These are phyloP conservation scores for Geranium brycei DNA, from an alignment of 345 rosid species.

Conservation along the genomic window DNA sequence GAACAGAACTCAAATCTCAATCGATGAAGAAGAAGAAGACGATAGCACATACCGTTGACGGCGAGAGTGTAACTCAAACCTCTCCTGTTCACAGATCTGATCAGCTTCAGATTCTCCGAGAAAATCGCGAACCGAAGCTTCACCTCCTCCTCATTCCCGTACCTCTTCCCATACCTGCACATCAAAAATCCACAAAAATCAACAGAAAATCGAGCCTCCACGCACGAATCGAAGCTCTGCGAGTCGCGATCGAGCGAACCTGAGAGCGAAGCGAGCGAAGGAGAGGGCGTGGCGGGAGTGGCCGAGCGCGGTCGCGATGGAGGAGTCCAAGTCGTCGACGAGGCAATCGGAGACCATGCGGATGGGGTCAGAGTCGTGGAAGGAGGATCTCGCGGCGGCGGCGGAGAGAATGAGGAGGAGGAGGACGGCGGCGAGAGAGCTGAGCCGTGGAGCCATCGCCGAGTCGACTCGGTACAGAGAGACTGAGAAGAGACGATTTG, in stretches of 20 bases:
- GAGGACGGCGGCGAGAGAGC: conserved; percentile 13
- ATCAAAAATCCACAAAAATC: not conserved
- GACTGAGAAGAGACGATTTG: no score
- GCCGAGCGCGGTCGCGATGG: conserved; percentile 48
- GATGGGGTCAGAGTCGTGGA: conserved; percentile 59
- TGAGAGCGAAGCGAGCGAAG: conserved; percentile 66
- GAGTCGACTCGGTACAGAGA: not conserved
- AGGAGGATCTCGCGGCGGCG: conserved; percentile 29
- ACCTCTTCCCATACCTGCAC: conserved; percentile 59
- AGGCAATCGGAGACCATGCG: conserved; percentile 50
- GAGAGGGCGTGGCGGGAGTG: conserved; percentile 40
- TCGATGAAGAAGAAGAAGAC: not conserved
- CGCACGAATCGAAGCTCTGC: no score
- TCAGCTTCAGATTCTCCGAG: conserved; percentile 56
- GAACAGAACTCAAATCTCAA: not conserved
- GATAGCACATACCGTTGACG: conserved; percentile 47
- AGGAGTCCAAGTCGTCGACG: conserved; percentile 40
- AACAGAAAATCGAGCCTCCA: not conserved
- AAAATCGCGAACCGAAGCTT: conserved; percentile 61
- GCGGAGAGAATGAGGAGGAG: conserved; percentile 23
- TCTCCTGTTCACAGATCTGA: conserved; percentile 62
- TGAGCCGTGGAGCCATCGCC: not conserved
- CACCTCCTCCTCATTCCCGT: conserved; percentile 56
- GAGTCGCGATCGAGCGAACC: conserved; percentile 16
- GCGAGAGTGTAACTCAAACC: conserved; percentile 54